Percentiles rank a stretch among this genome's conserved stretches.
These are phyloP conservation scores for Aspergillus sp. DNA, from an alignment of 2,329 filamentous ascomycete genomes.

Conservation along the genomic window DNA sequence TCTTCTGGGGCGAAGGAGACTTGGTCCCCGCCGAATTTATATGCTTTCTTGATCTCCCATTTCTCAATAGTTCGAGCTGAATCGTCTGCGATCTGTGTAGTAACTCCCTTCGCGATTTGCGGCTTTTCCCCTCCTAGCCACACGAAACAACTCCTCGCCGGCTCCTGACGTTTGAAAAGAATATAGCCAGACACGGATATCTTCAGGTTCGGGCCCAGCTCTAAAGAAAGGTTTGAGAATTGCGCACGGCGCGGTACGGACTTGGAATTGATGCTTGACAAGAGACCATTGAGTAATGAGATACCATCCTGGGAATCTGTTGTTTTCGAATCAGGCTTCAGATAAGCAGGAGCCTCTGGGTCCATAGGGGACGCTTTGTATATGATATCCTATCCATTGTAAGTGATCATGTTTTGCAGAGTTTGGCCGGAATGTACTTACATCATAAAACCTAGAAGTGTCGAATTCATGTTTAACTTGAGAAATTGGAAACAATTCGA, in stretches of 20 bases:
- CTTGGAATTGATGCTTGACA: constrained; percentile 88
- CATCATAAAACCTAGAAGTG: constrained; percentile 84
- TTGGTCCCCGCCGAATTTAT: constrained; percentile 91
- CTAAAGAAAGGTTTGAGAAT: constrained; percentile 83
- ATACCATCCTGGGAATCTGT: constrained; percentile 73
- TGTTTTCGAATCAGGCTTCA: constrained; percentile 51
- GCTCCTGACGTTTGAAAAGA: constrained; percentile 77
- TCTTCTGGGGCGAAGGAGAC: constrained; percentile 85
- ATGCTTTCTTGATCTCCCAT: constrained; percentile 81
- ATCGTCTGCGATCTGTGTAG: constrained; percentile 74
- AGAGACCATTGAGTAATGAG: constrained; percentile 72
- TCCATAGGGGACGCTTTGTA: constrained; percentile 72
- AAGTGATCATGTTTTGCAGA: constrained; percentile 11
- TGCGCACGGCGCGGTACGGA: constrained; percentile 80
- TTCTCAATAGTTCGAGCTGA: constrained; percentile 76
- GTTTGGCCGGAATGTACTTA: constrained; percentile 39
- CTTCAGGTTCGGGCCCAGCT: constrained; percentile 77
- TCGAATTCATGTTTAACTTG: constrained; percentile 71
- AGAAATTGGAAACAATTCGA: constrained; percentile 91
- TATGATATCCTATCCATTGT: constrained; percentile 71
- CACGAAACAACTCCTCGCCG: constrained; percentile 80
- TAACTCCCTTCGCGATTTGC: constrained; percentile 74
- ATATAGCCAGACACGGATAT: constrained; percentile 96
- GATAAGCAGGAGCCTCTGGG: constrained; percentile 63
- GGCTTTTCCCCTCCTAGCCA: constrained; percentile 84